phyloP scores from a whole-genome alignment of 208 protist genomes.

The Leishmania guyanensis region DNA sequence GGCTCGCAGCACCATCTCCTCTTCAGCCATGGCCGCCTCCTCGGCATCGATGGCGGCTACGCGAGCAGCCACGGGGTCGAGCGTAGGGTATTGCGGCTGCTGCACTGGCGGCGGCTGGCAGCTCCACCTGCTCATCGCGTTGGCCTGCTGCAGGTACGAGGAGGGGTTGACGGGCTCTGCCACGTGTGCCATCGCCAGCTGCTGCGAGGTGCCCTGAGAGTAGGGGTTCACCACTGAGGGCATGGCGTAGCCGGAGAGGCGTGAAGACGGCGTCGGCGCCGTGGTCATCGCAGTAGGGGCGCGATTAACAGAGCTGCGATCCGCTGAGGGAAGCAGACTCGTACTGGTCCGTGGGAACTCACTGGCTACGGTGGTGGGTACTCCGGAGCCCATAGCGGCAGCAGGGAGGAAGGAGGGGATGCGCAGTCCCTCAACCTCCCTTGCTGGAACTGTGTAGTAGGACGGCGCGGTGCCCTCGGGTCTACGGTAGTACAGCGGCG shows the following conservation, averaged over 20 bases:
- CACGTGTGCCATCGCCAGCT: constrained; percentile 6
- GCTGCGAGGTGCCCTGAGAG: constrained; percentile 7
- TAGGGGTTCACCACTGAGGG: constrained; percentile 39
- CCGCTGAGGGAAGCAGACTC: constrained; percentile 9
- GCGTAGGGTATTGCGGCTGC: constrained; percentile 32
- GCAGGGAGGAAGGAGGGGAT: constrained; percentile 24
- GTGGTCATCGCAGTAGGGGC: not conserved
- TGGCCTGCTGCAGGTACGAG: constrained; percentile 32
- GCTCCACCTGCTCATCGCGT: constrained; percentile 39
- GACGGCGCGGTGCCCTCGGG: constrained; percentile 49
- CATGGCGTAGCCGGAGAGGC: constrained; percentile 32
- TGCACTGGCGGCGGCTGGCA: constrained; percentile 20
- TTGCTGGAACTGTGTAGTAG: constrained; percentile 46
- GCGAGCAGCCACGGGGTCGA: constrained; percentile 28
- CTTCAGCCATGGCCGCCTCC: constrained; percentile 41
- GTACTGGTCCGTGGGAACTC: constrained; percentile 2
- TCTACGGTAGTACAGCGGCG: constrained; percentile 68
- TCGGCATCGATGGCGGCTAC: constrained; percentile 47
- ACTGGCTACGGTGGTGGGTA: not conserved
- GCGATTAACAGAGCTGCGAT: constrained; percentile 12
- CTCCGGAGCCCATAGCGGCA: not conserved
- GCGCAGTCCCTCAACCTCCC: constrained; percentile 21
- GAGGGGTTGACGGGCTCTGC: constrained; percentile 19
- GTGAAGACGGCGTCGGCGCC: constrained; percentile 27
- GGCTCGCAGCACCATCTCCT: constrained; percentile 46